phyloP scores from a whole-genome alignment of 495 filamentous ascomycete species.

The Aspergillus diversus region DNA sequence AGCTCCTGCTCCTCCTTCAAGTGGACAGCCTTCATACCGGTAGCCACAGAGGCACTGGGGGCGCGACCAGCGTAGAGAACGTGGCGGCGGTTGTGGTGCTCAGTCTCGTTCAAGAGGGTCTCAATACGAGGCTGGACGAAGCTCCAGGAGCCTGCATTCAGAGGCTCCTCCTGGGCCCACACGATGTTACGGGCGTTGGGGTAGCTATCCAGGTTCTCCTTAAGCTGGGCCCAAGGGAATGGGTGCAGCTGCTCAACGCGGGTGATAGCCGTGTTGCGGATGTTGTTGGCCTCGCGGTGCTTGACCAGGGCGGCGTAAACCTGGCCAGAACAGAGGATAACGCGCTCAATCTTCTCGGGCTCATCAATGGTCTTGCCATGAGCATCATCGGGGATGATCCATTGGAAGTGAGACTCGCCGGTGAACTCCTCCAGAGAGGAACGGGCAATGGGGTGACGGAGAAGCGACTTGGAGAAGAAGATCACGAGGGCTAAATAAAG shows the following conservation, averaged over 20 bases:
- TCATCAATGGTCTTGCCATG: constrained; percentile 75
- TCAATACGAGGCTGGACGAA: constrained; percentile 95
- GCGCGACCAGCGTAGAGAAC: constrained; percentile 95
- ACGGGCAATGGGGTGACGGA: constrained; percentile 83
- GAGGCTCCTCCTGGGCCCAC: constrained; percentile 95
- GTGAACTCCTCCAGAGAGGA: constrained; percentile 86
- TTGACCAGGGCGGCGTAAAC: constrained; percentile 90
- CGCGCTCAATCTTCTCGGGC: constrained; percentile 87
- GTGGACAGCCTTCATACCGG: constrained; percentile 86
- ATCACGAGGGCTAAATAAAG: constrained; percentile 73
- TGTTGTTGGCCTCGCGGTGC: constrained; percentile 79
- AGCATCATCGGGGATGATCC: constrained; percentile 88
- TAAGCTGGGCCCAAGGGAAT: constrained; percentile 96
- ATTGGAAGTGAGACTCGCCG: constrained; percentile 89
- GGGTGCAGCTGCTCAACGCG: constrained; percentile 97
- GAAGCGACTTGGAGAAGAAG: constrained; percentile 93
- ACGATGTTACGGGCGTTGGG: constrained; percentile 96
- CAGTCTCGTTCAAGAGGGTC: constrained; percentile 87
- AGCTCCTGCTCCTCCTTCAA: constrained; percentile 93
- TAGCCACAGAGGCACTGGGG: constrained; percentile 89
- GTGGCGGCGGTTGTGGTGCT: constrained; percentile 90
- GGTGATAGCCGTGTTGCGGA: constrained; percentile 89
- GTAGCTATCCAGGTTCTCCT: constrained; percentile 94
- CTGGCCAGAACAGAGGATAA: constrained; percentile 93
- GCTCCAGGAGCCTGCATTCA: constrained; percentile 95